Conservation (phyloP, 148 eudicot genomes). For the Nepenthes gracilis region DNA sequence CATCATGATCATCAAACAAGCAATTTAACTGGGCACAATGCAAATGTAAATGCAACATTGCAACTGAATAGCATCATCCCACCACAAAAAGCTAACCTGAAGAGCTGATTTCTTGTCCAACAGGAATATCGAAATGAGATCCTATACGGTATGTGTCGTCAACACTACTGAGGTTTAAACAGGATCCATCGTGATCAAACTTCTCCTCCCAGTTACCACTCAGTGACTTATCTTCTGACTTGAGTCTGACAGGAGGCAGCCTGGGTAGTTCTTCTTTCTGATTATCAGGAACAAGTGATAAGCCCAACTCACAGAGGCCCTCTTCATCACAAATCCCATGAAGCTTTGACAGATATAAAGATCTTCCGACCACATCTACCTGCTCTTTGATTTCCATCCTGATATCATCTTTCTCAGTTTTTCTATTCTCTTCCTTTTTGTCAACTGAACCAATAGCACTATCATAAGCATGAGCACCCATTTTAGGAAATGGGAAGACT, state of each 20-base stretch:
- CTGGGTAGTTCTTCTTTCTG: slow-evolving; percentile 85
- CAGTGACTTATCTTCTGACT: slow-evolving; percentile 62
- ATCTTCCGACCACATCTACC: slow-evolving; percentile 85
- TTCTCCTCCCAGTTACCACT: slow-evolving; percentile 71
- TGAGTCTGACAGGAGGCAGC: slow-evolving; percentile 81
- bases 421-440: slow-evolving; percentile 40
- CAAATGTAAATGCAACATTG: not conserved
- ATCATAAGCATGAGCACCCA: slow-evolving; percentile 35
- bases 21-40: not conserved
- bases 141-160: slow-evolving; percentile 67
- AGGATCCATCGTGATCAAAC: slow-evolving; percentile 54
- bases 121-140: slow-evolving; percentile 86
- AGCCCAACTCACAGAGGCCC: slow-evolving; percentile 33
- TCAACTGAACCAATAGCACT: slow-evolving; percentile 21
- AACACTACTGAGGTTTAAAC: slow-evolving; percentile 34
- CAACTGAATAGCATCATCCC: not conserved
- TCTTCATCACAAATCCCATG: slow-evolving; percentile 43
- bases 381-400: slow-evolving; percentile 68
- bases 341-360: slow-evolving; percentile 55
- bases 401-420: slow-evolving; percentile 32
- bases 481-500: slow-evolving; percentile 57
- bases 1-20: not conserved
- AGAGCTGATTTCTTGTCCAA: slow-evolving; percentile 79
- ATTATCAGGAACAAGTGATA: slow-evolving; percentile 36
- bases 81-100: slow-evolving; percentile 39